These are phyloP conservation scores for Myxozyma vanderwaltii DNA, from an alignment of 805 yeast genomes.

Conservation along the genomic window DNA sequence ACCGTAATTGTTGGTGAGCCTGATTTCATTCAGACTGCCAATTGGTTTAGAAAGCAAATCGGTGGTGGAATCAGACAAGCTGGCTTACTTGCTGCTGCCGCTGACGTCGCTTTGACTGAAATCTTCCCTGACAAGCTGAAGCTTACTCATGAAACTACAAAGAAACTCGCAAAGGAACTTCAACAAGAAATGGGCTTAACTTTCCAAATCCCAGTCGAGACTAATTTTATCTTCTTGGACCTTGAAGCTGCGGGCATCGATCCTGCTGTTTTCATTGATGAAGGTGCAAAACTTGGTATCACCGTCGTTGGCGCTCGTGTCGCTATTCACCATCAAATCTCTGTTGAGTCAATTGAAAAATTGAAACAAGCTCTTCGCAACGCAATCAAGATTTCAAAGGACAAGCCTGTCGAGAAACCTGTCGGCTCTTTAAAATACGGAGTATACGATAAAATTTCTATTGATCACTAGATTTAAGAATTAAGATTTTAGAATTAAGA, in stretches of 20 bases:
- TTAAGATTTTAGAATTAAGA: neutral
- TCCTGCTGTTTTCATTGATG: conserved; percentile 54
- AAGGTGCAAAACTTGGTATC: conserved; percentile 62
- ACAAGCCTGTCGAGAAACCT: neutral
- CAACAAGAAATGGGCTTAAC: conserved; percentile 51
- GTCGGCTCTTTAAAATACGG: conserved; percentile 12
- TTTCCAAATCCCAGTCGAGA: conserved; percentile 74
- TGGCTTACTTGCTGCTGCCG: conserved; percentile 82
- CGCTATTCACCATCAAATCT: conserved; percentile 75
- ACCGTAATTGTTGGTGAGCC: conserved; percentile 74
- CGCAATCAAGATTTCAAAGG: conserved; percentile 18
- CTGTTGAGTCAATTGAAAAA: conserved; percentile 56
- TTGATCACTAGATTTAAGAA: neutral
- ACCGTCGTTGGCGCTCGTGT: conserved; percentile 72
- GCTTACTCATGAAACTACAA: conserved; percentile 55
- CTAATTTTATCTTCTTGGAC: conserved; percentile 79
- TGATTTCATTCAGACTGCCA: conserved; percentile 64
- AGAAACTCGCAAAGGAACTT: conserved; percentile 48
- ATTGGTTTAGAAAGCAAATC: conserved; percentile 84
- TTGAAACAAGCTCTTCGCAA: conserved; percentile 52
- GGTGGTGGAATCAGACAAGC: conserved; percentile 94
- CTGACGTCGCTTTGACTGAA: conserved; percentile 71
- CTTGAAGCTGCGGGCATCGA: conserved; percentile 56
- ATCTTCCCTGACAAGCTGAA: conserved; percentile 59
- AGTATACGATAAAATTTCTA: conserved; percentile 21